These are phyloP conservation scores for Leccinum broughii DNA, from an alignment of 768 basidiomycete species.

Conservation along the genomic window DNA sequence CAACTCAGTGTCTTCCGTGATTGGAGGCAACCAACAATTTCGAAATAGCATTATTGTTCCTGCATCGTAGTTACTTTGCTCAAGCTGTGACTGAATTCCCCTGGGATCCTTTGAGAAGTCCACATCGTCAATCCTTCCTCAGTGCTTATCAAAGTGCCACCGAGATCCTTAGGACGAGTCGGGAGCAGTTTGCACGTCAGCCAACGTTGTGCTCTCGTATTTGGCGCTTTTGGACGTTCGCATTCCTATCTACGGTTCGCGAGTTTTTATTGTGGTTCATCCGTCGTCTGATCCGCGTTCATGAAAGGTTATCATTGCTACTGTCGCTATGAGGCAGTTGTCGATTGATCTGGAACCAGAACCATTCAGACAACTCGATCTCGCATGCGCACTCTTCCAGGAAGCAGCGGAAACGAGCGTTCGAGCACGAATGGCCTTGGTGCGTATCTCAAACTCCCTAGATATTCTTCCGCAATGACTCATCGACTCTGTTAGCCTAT, in stretches of 20 bases:
- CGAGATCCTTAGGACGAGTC: constrained; percentile 43
- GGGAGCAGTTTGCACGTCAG: constrained; percentile 42
- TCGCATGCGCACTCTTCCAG: constrained; percentile 46
- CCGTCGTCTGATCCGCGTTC: not conserved
- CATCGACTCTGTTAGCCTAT: constrained; percentile 38
- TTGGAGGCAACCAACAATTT: constrained; percentile 3
- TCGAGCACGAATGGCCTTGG: constrained; percentile 52
- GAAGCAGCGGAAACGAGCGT: constrained; percentile 45
- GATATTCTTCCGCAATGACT: not conserved
- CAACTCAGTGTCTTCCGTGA: not conserved
- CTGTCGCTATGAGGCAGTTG: constrained; percentile 48
- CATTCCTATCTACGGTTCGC: constrained; percentile 56
- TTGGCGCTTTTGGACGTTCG: constrained; percentile 60
- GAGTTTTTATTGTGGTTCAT: not conserved
- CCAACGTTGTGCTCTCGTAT: constrained; percentile 50
- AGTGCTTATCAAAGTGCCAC: constrained; percentile 54
- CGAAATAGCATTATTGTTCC: constrained; percentile 48
- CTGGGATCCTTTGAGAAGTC: constrained; percentile 46
- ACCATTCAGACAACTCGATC: constrained; percentile 47
- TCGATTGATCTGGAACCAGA: constrained; percentile 46
- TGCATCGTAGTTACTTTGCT: constrained; percentile 59
- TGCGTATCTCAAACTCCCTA: constrained; percentile 13
- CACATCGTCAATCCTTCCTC: constrained; percentile 50
- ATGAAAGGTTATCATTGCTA: constrained; percentile 51
- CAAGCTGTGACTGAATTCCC: constrained; percentile 53